A percentile compares a stretch with the other conserved stretches of the same genome.
Evolutionary conservation across 2,329 filamentous ascomycete genomes (phyloP).

Genomic region (Davidsoniella neocaledoniae): DNA sequence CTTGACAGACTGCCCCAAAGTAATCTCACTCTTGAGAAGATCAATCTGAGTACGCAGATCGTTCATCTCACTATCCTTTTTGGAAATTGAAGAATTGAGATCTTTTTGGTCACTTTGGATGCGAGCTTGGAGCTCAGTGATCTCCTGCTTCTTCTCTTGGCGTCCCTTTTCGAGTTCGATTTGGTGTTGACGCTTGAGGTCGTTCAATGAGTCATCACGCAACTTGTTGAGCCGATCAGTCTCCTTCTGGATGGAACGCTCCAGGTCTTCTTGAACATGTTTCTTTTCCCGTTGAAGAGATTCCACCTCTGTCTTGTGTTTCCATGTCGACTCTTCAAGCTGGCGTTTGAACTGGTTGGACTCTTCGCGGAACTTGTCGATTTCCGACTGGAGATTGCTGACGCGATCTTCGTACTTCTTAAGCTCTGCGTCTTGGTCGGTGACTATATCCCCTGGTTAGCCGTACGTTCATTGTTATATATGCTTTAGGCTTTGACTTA

Average conservation of each 20-base stretch:
- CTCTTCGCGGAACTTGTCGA: conserved; percentile 29
- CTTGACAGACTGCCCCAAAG: conserved; percentile 48
- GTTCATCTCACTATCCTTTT: conserved; percentile 38
- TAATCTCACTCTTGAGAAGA: conserved; percentile 31
- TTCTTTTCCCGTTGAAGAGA: conserved; percentile 35
- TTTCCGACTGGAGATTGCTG: conserved; percentile 39
- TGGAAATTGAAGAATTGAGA: conserved; percentile 28
- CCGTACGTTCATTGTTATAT: background rate
- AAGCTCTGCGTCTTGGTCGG: conserved; percentile 32
- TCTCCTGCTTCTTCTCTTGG: conserved; percentile 38
- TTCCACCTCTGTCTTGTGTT: conserved; percentile 35
- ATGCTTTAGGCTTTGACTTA: conserved; percentile 25
- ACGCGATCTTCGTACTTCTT: conserved; percentile 34
- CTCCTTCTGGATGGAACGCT: conserved; percentile 34
- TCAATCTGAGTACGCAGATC: conserved; percentile 29
- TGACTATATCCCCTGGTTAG: conserved; percentile 22
- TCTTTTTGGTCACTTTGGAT: conserved; percentile 36
- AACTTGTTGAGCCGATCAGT: conserved; percentile 39
- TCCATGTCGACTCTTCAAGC: conserved; percentile 21
- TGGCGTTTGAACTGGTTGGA: conserved; percentile 31
- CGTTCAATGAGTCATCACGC: conserved; percentile 52
- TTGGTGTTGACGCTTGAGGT: conserved; percentile 44
- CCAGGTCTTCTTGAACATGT: conserved; percentile 37
- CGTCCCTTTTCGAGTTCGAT: conserved; percentile 50
- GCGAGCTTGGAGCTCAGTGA: conserved; percentile 43